These are phyloP conservation scores for Vanderwaltozyma yarrowii DNA, from an alignment of 805 yeast genomes.

Conservation along the genomic window DNA sequence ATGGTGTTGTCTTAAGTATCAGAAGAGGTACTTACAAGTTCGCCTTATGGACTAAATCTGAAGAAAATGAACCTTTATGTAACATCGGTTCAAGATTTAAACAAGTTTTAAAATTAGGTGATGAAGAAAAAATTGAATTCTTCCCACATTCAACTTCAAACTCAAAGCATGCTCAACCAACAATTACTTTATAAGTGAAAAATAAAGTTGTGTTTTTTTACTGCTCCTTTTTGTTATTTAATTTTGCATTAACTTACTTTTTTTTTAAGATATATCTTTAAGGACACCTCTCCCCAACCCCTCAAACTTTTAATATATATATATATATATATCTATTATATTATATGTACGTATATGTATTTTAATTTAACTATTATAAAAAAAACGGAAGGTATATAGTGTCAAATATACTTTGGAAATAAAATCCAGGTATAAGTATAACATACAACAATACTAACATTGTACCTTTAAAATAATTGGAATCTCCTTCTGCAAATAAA, in stretches of 20 bases:
- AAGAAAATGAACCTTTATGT: conserved; percentile 49
- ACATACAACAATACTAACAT: conserved; percentile 70
- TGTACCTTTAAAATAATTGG: conserved; percentile 92
- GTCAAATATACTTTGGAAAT: conserved; percentile 35
- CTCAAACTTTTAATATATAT: too few relatives aligned
- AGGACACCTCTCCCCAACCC: too few relatives aligned
- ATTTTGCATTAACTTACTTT: not conserved
- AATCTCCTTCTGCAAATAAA: conserved; percentile 91
- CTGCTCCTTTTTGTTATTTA: not conserved
- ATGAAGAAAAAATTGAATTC: conserved; percentile 72
- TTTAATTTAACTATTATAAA: too few relatives aligned
- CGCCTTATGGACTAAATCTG: conserved; percentile 87
- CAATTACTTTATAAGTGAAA: conserved; percentile 24
- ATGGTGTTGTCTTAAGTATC: conserved; percentile 85
- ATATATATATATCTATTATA: too few relatives aligned
- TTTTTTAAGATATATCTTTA: too few relatives aligned
- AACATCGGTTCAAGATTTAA: conserved; percentile 82
- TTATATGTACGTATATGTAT: not conserved
- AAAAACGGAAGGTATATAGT: too few relatives aligned
- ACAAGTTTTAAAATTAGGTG: conserved; percentile 66
- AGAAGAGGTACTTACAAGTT: conserved; percentile 75
- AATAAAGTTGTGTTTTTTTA: too few relatives aligned
- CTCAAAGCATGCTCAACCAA: conserved; percentile 26
- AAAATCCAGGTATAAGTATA: conserved; percentile 73
- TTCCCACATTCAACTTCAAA: conserved; percentile 28